Percentiles rank a stretch among this genome's conserved stretches.
phyloP scores from a whole-genome alignment of 106 monocot species.

The Dactylorhiza incarnata region DNA sequence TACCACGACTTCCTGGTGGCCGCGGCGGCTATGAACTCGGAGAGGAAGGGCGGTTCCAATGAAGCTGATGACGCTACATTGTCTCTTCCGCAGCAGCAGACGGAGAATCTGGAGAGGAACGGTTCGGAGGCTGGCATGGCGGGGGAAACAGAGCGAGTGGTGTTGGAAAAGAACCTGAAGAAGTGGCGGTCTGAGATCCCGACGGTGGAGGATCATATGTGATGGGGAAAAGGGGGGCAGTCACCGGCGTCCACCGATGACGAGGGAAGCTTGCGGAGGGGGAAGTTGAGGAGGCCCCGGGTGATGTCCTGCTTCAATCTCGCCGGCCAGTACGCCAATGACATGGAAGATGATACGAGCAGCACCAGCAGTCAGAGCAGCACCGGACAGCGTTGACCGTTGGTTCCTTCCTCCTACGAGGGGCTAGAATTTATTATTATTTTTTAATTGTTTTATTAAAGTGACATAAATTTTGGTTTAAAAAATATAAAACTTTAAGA shows the following conservation, averaged over 20 bases:
- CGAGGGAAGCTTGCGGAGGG: background rate
- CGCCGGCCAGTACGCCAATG: conserved; percentile 1
- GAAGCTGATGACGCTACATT: background rate
- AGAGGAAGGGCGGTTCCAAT: background rate
- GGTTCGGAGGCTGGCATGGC: conserved; percentile 1
- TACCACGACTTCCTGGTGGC: background rate
- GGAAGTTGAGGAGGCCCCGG: background rate
- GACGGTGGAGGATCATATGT: conserved; percentile 1
- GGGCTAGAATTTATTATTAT: no score
- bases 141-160: conserved; percentile 15
- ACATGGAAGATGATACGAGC: background rate
- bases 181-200: conserved; percentile 25
- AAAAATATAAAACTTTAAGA: no score
- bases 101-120: background rate
- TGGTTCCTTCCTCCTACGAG: no score
- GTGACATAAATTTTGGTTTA: no score
- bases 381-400: background rate
- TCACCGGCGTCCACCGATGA: background rate
- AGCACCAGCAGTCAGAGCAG: conserved; percentile 7
- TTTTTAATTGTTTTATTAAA: no score
- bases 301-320: conserved; percentile 10
- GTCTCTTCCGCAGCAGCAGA: conserved; percentile 3
- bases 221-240: background rate
- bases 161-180: conserved; percentile 34
- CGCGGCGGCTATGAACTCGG: background rate